phyloP scores from a whole-genome alignment of 228 moss, liverwort and hornwort species.

The Sphagnum fallax region DNA sequence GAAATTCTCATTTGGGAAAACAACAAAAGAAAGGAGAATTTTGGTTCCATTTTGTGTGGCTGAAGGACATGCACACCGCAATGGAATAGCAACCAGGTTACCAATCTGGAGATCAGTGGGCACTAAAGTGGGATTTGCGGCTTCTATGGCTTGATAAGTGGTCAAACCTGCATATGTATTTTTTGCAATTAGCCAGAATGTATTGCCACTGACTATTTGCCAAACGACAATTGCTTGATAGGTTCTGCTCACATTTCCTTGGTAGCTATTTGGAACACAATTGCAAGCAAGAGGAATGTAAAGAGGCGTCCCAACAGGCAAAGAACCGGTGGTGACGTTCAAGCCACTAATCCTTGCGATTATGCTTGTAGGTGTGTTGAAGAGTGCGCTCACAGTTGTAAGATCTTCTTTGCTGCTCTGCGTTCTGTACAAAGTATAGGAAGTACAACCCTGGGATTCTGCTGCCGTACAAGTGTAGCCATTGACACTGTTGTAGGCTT shows the following conservation, averaged over 20 bases:
- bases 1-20: constrained; percentile 18
- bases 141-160: constrained; percentile 20
- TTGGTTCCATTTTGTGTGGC: constrained; percentile 17
- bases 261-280: not conserved
- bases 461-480: constrained; percentile 21
- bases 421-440: constrained; percentile 23
- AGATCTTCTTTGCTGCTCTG: constrained; percentile 11
- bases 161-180: constrained; percentile 26
- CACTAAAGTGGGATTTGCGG: constrained; percentile 19
- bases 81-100: constrained; percentile 14
- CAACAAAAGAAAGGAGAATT: constrained; percentile 42
- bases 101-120: not conserved
- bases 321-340: constrained; percentile 2
- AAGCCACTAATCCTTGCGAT: constrained; percentile 17
- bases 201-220: not conserved
- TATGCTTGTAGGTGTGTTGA: constrained; percentile 13
- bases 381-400: constrained; percentile 4
- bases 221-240: constrained; percentile 10
- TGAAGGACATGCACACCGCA: constrained; percentile 36
- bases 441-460: constrained; percentile 7
- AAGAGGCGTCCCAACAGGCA: constrained; percentile 7
- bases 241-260: not conserved
- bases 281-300: constrained; percentile 26
- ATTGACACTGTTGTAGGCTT: constrained; percentile 25
- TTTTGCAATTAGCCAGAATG: constrained; percentile 12